Evolutionary conservation across 2,329 filamentous ascomycete species (phyloP).

Genomic region (Penicillium sp.): DNA sequence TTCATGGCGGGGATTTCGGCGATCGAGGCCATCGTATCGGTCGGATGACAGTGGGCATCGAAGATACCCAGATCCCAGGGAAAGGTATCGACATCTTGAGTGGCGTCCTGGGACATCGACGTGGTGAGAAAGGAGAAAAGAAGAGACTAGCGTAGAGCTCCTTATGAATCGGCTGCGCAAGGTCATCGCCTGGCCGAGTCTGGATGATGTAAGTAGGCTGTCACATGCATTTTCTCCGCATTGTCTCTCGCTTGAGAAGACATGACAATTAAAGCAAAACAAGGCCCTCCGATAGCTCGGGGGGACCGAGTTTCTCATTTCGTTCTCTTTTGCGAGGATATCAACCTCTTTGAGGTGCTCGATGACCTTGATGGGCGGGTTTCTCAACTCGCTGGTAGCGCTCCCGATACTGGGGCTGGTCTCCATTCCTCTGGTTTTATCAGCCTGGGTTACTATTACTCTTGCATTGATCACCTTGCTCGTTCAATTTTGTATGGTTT

Average conservation of each 20-base stretch:
- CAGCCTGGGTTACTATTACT: conserved; percentile 66
- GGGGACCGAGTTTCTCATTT: neutral
- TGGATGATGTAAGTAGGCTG: conserved; percentile 25
- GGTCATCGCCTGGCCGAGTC: neutral
- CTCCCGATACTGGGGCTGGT: conserved; percentile 66
- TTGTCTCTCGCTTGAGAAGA: neutral
- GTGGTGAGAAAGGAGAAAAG: conserved; percentile 11
- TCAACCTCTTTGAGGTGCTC: neutral
- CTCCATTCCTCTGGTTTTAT: conserved; percentile 65
- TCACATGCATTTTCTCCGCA: conserved; percentile 33
- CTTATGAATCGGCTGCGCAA: neutral
- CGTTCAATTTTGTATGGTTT: conserved; percentile 64
- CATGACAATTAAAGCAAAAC: neutral
- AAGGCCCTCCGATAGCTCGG: conserved; percentile 3
- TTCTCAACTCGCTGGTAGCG: conserved; percentile 49
- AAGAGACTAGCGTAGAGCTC: neutral
- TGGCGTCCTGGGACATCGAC: conserved; percentile 13
- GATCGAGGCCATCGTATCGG: conserved; percentile 64
- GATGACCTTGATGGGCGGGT: conserved; percentile 35
- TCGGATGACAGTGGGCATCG: conserved; percentile 70
- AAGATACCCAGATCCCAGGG: conserved; percentile 67
- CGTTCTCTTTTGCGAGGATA: neutral
- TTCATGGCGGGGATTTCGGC: conserved; percentile 60
- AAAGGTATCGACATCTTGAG: conserved; percentile 42
- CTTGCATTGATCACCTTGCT: conserved; percentile 65